A percentile compares a stretch with the other conserved stretches of the same genome.
Conservation (phyloP, 495 filamentous ascomycete genomes). For the Lasiosphaeria hispida region DNA sequence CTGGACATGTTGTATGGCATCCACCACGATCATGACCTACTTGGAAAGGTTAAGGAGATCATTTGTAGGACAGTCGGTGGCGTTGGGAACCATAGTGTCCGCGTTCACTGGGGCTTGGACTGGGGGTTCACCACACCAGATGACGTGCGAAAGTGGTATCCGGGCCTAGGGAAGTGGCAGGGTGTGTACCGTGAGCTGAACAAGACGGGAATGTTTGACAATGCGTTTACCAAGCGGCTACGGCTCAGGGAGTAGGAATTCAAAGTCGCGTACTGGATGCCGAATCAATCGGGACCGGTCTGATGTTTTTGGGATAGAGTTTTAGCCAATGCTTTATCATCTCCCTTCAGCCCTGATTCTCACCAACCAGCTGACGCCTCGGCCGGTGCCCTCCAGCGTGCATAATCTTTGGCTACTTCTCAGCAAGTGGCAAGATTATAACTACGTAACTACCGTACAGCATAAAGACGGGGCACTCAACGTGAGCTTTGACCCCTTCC, state of each 20-base stretch:
- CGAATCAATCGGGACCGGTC: no score
- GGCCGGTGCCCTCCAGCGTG: no score
- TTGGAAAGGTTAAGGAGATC: conserved; percentile 4
- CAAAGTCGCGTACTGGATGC: no score
- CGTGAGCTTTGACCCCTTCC: no score
- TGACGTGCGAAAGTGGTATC: conserved; percentile 16
- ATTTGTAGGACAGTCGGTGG: not conserved
- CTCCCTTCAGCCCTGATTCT: no score
- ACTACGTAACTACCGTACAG: no score
- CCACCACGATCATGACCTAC: not conserved
- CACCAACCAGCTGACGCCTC: no score
- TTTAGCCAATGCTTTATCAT: no score
- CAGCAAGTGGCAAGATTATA: no score
- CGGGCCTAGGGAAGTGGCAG: conserved; percentile 9
- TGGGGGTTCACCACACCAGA: not conserved
- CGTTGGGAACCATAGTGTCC: not conserved
- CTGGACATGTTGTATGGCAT: conserved; percentile 13
- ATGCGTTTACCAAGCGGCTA: conserved; percentile 11
- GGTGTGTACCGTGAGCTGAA: conserved; percentile 11
- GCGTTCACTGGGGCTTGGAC: conserved; percentile 19
- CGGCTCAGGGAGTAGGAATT: not conserved
- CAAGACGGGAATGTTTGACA: conserved; percentile 18
- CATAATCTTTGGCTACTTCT: no score
- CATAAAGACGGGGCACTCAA: no score
- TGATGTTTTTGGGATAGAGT: no score